Evolutionary conservation across 768 basidiomycete species (phyloP), one percentile per base, ranked within the genome.

Genomic region (Cystofilobasidium ferigula): DNA sequence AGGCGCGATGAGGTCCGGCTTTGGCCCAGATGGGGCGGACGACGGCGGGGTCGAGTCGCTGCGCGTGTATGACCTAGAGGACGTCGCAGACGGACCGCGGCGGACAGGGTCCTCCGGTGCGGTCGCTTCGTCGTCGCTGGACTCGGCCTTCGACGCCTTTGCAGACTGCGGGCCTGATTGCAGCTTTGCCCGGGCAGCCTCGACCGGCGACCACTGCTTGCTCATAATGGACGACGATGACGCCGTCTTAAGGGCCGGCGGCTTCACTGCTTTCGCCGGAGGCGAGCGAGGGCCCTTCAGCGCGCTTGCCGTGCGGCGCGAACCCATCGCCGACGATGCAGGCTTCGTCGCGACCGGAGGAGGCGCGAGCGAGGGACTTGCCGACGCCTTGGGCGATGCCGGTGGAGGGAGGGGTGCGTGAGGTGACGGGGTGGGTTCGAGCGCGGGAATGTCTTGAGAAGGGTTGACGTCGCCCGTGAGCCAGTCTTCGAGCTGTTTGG

Each of bases 151-250:
- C 40, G 40, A 3, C 14, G 26, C 1, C 48, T 7, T 22, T 12
- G 47, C 9, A 9, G 30, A 30, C 13, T 5, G 3, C 1, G 32
- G 22, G 14, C 16, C 20, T 56, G 38, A 24, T 32, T 51, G n/a
- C 45, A 53, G 32, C 51, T 60, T 42, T 14, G 28, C 53, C 16
- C 54, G 48, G 18, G 60, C 65, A 3, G 59, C 58, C 35, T 67
- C 65, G 18, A 67, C 28, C 10, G 65, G 65, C 16, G 60, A 61
- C 65, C 65, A 67, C 36, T 61, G 36, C 20, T 67, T 60, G 53
- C 48, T 57, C 35, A 67, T 26, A 45, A 67, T 67, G 30, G 59
- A 60, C 32, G 64, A 61, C 14, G 45, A 59, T 14, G 58, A 42
- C 58, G 48, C 8, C 28, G 45, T 48, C 22, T 48, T 28, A 22